Evolutionary conservation across 495 filamentous ascomycete species (phyloP).

Genomic region (Aspergillus leporis): DNA sequence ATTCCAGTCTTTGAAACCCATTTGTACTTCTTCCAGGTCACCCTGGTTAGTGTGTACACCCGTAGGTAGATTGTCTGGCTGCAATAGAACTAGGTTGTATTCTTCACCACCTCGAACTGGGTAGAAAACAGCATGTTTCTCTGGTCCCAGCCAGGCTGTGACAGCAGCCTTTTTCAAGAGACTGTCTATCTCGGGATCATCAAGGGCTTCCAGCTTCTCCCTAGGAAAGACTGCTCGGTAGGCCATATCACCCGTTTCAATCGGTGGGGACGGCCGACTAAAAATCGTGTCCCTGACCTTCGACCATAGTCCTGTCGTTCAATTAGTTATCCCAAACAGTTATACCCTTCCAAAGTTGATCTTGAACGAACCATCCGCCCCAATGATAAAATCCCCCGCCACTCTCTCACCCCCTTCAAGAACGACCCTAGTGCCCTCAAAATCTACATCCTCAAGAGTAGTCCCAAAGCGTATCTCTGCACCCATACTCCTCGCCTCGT

Average conservation of each 20-base stretch:
- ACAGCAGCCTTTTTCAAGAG: slow-evolving; percentile 8
- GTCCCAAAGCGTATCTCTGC: slow-evolving; percentile 19
- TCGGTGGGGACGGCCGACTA: slow-evolving; percentile 34
- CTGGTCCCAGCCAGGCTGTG: slow-evolving; percentile 59
- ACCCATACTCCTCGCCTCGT: slow-evolving; percentile 50
- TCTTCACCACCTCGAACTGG: slow-evolving; percentile 54
- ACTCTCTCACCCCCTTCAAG: slow-evolving; percentile 11
- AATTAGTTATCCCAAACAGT: slow-evolving; percentile 16
- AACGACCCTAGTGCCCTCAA: slow-evolving; percentile 2
- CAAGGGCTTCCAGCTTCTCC: slow-evolving; percentile 14
- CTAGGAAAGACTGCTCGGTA: slow-evolving; percentile 50
- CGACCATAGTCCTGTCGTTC: slow-evolving; percentile 39
- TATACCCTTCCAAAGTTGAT: not conserved
- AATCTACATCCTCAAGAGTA: not conserved
- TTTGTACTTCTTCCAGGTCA: slow-evolving; percentile 14
- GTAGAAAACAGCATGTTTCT: slow-evolving; percentile 60
- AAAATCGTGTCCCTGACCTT: slow-evolving; percentile 42
- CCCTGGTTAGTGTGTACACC: slow-evolving; percentile 7
- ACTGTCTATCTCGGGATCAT: slow-evolving; percentile 13
- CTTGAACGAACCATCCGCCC: slow-evolving; percentile 16
- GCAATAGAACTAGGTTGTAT: slow-evolving; percentile 64
- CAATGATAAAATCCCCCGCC: slow-evolving; percentile 14
- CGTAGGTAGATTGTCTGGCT: slow-evolving; percentile 60
- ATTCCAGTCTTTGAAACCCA: slow-evolving; percentile 19
- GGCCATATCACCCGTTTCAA: slow-evolving; percentile 62